A percentile compares a stretch with the other conserved stretches of the same genome.
Evolutionary conservation across 1,284 basidiomycete genomes (phyloP).

Genomic region (Paramarasmius palmivorus): DNA sequence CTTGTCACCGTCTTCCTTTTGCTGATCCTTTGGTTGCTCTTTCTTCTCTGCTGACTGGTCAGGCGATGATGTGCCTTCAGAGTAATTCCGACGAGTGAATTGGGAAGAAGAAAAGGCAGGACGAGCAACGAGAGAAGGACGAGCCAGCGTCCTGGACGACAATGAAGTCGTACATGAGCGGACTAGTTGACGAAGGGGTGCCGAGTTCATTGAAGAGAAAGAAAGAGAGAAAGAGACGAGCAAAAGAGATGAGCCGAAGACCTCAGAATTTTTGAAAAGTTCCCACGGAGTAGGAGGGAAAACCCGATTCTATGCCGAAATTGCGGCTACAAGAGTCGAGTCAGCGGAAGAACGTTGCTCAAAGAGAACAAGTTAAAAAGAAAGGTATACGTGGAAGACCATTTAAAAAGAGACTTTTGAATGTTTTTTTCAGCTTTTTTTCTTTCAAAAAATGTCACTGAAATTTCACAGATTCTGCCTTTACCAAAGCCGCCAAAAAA

Average conservation of each 20-base stretch:
- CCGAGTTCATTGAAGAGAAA: slow-evolving; percentile 45
- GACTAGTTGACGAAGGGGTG: slow-evolving; percentile 50
- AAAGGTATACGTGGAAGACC: not conserved
- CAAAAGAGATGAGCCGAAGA: not conserved
- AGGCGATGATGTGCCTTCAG: slow-evolving; percentile 45
- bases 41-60: slow-evolving; percentile 30
- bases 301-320: not conserved
- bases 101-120: slow-evolving; percentile 25
- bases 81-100: slow-evolving; percentile 45
- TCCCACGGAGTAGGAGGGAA: not conserved
- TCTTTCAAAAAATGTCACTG: not conserved
- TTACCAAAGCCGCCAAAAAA: slow-evolving; percentile 1
- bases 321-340: not conserved
- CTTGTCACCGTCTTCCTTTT: slow-evolving; percentile 21
- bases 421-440: not conserved
- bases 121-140: slow-evolving; percentile 33
- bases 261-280: not conserved
- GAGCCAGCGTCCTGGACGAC: slow-evolving; percentile 45
- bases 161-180: slow-evolving; percentile 57
- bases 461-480: not conserved
- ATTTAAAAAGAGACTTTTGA: not conserved
- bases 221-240: slow-evolving; percentile 10
- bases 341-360: not conserved
- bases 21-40: slow-evolving; percentile 25
- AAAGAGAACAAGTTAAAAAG: too few species aligned